Evolutionary conservation across 768 basidiomycete species (phyloP).

Genomic region (Coprinopsis marcescibilis): DNA sequence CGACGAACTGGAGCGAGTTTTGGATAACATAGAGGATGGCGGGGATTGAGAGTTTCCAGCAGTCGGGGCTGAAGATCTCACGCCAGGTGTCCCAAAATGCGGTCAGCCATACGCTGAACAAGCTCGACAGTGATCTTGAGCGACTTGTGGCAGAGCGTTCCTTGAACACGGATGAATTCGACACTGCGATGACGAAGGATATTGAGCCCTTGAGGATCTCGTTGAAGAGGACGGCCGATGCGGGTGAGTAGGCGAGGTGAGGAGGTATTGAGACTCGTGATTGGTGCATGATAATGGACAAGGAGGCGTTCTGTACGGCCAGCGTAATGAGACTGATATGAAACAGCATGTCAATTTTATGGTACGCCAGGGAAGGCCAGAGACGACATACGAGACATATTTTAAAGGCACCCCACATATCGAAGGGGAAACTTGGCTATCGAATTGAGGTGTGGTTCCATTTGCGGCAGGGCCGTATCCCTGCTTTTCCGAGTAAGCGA

Average conservation of each 20-base stretch:
- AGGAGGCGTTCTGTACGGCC: slow-evolving; percentile 89
- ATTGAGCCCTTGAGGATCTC: slow-evolving; percentile 92
- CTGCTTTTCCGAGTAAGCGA: slow-evolving; percentile 35
- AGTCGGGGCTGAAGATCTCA: slow-evolving; percentile 85
- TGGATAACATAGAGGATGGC: slow-evolving; percentile 95
- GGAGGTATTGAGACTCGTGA: slow-evolving; percentile 86
- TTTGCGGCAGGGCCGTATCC: slow-evolving; percentile 19
- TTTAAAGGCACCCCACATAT: slow-evolving; percentile 71
- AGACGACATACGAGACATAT: slow-evolving; percentile 66
- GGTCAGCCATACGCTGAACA: slow-evolving; percentile 38
- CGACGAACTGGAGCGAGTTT: slow-evolving; percentile 96
- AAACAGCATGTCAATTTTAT: slow-evolving; percentile 6
- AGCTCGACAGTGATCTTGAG: not conserved
- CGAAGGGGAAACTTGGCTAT: slow-evolving; percentile 33
- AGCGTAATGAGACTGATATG: slow-evolving; percentile 65
- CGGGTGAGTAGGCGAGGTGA: slow-evolving; percentile 82
- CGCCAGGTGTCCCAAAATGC: slow-evolving; percentile 53
- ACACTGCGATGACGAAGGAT: slow-evolving; percentile 82
- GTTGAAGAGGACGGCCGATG: slow-evolving; percentile 89
- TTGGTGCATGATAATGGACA: slow-evolving; percentile 98
- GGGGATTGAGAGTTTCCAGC: slow-evolving; percentile 97
- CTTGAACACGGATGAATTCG: slow-evolving; percentile 32
- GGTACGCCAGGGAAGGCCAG: slow-evolving; percentile 5
- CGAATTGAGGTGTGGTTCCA: slow-evolving; percentile 28
- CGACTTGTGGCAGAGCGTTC: not conserved